Evolutionary conservation across 495 filamentous ascomycete species (phyloP), one percentile per base, ranked within the genome.

Genomic region (Clavariopsis aquatica): DNA sequence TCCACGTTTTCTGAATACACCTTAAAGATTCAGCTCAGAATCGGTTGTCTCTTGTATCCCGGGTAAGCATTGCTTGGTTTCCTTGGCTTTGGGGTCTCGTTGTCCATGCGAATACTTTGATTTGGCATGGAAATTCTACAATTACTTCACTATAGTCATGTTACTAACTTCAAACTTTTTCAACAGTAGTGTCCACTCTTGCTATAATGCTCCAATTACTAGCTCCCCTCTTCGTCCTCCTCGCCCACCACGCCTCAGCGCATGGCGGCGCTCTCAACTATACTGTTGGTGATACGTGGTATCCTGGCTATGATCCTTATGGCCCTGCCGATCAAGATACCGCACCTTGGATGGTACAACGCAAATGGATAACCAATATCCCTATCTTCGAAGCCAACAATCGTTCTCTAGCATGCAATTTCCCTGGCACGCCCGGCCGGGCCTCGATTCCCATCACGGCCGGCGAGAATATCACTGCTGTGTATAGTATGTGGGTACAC

Each of bases 211-310:
- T 28, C 27, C 52, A 54, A 1, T 2, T 62, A 26, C 22, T 58
- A 9, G 52, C 59, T 3, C 49, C 54, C 15, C 28, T 60, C 24
- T n/a, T 61, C 7, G 53, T 46, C 19, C 52, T 43, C 41, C 57
- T 69, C 22, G 46, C 62, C 4, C 52, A 55, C 12, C 56, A 45
- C n/a, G 49, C 45, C 20, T 46, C 49, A 28, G 83, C 79, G 49
- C 83, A 86, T 68, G 83, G 83, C 52, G 83, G 82, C 64, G 82
- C 84, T 41, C 80, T 81, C 27, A 80, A 78, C 70, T 86, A 86
- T 73, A 76, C 80, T 45, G 82, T 86, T 56, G 82, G 68, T 47
- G 77, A 80, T 47, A 79, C 72, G 60, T 80, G 65, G 20, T 84
- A 82, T 66, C 77, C 76, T 20, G 82, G 82, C 47, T 77, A 82